A percentile compares a stretch with the other conserved stretches of the same genome.
Evolutionary conservation across 1,139 yeast species (phyloP).

Genomic region (Pneumocystis carinii): DNA sequence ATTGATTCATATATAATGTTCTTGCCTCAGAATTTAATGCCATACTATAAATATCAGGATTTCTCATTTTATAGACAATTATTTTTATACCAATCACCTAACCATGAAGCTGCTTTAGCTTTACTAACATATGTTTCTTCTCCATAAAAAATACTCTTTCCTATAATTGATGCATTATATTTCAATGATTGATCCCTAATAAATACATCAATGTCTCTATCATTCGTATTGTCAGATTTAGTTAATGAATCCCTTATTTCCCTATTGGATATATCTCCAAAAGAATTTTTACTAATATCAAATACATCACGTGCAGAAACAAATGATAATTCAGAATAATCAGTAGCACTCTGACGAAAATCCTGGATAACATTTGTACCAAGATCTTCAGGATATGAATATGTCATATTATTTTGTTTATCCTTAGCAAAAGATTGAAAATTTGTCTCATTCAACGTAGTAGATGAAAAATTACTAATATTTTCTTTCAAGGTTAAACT

Average conservation of each 20-base stretch:
- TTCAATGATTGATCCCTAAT: not conserved
- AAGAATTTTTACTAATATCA: not conserved
- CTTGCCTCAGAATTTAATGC: constrained; percentile 17
- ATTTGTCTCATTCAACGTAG: not conserved
- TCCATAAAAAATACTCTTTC: constrained; percentile 1
- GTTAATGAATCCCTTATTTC: not conserved
- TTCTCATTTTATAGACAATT: not conserved
- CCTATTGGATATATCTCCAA: not conserved
- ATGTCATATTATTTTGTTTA: not conserved
- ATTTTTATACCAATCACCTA: constrained; percentile 2
- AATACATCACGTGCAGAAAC: not conserved
- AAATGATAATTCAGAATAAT: not conserved
- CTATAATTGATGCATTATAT: not conserved
- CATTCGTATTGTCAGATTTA: not conserved
- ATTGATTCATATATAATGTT: constrained; percentile 20
- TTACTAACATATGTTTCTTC: constrained; percentile 3
- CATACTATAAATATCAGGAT: constrained; percentile 4
- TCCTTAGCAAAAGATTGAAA: not conserved
- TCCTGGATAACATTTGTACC: not conserved
- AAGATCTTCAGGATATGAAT: not conserved
- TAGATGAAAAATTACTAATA: not conserved
- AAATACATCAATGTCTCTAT: not conserved
- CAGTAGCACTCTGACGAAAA: not conserved
- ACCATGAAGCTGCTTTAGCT: constrained; percentile 7
- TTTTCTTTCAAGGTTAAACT: not conserved